Evolutionary conservation across 1,139 yeast species (phyloP), one percentile per base, ranked within the genome.

Genomic region (Taphrina populina): DNA sequence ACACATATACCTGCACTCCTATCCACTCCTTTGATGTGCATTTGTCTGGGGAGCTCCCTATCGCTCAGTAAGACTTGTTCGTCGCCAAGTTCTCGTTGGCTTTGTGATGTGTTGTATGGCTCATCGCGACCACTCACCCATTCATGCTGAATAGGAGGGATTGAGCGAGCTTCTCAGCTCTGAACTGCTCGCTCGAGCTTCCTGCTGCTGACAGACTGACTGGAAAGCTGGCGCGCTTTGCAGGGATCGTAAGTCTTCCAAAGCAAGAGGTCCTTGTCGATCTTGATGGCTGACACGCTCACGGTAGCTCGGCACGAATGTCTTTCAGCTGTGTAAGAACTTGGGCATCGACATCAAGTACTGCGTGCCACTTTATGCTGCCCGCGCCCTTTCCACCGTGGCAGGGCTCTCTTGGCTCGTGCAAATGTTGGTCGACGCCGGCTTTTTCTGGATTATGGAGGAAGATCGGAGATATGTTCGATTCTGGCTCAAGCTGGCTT

Each of bases 401-500:
- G 43, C 56, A 11, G 44, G 45, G 7, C 19, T 49, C 46, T 41
- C 35, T 8, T 49, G 36, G 39, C 32, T 49, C 20, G 19, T 30
- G 19, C 19, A 6, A 20, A 29, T 37, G 36, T 7, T 24, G 8
- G 13, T 45, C 33, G 52, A 45, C 24, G 52, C 40, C 23, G 33
- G 40, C 24, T 10, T 15, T 26, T 23, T 27, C 29, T 27, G 40
- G 44, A 23, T 27, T 10, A 32, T 32, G 33, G 26, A 20, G 15
- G 13, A n/a, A 7, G 37, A 32, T 19, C 35, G 32, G 15, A 26
- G 13, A 20, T 26, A 43, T 29, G 20, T 19, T 6, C 17, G 29
- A 19, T 43, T 43, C 11, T 49, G 54, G 46, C 39, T 37, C 5
- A 39, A 23, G n/a, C 7, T 33, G 70, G 61, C 69, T 69, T 61